Evolutionary conservation across 2,329 filamentous ascomycete species (phyloP), one percentile per base, ranked within the genome.

Genomic region (Blastomyces gilchristii): DNA sequence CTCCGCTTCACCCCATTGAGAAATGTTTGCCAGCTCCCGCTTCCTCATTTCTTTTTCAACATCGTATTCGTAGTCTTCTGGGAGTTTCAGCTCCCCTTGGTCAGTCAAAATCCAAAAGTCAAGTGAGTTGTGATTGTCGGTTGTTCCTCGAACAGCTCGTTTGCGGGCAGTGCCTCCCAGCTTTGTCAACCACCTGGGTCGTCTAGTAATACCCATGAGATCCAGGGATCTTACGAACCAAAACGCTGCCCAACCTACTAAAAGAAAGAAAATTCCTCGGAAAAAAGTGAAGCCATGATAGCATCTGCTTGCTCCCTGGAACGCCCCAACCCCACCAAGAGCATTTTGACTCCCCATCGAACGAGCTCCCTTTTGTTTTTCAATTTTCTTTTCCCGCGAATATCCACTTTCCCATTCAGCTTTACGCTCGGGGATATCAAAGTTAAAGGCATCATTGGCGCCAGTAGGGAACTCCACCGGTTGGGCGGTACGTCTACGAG

Each of bases 1-100:
- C 50, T 85, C 78, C 7, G 78, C 67, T 18, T 77, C 72, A 58
- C 75, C 75, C 73, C 76, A 78, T 49, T 73, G 68, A 39, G 67
- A 73, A 70, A 71, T 73, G 62, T 72, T 75, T 56, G 73, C 78
- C 63, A 75, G 74, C 39, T 88, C 77, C 58, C 85, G 81, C 62
- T 83, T 83, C 67, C 90, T 84, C 68, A 92, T 86, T 72, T 94
- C 90, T 1, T 79, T 81, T 74, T 97, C 93, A 1, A 97, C 86
- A 69, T 97, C 92, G 37, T 91, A 84, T 45, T 86, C 80, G 43
- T 87, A 82, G 65, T 84, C 80, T 25, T 79, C 80, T 1, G 87
- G 83, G 34, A 87, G 76, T 31, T 79, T 77, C 39, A 84, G 74
- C 64, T 80, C 78, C 4, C 82, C 83, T 53, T 84, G 78, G 47